Conservation (phyloP, 306 rosid species). For the Corylus avellana region DNA sequence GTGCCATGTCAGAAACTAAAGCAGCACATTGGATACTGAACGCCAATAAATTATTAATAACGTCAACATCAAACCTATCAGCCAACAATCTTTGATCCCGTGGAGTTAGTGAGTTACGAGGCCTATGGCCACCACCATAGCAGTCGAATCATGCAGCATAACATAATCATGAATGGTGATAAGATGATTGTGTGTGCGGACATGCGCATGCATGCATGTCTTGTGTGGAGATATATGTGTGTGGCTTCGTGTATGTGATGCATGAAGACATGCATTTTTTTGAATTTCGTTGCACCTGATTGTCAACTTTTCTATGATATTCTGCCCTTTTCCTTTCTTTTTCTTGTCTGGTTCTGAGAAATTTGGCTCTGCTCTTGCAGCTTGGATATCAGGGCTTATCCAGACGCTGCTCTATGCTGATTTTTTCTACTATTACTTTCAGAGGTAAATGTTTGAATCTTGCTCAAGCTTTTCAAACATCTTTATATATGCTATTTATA, state of each 20-base stretch:
- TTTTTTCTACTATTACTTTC: conserved; percentile 88
- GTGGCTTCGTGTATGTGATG: neutral
- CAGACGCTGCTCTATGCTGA: conserved; percentile 87
- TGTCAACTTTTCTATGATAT: neutral
- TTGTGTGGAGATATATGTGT: neutral
- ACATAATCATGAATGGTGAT: too few relatives aligned
- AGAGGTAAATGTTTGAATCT: conserved; percentile 53
- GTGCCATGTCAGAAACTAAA: too few relatives aligned
- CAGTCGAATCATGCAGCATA: too few relatives aligned
- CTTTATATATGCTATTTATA: neutral
- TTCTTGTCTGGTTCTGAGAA: neutral
- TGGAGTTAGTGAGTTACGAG: too few relatives aligned
- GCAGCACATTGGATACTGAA: too few relatives aligned
- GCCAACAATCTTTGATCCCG: too few relatives aligned
- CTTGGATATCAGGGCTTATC: conserved; percentile 78
- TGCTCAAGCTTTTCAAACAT: conserved; percentile 13
- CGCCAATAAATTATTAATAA: too few relatives aligned
- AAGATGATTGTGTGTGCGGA: too few relatives aligned
- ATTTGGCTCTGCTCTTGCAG: conserved; percentile 41
- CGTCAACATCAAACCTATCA: too few relatives aligned
- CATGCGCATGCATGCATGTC: neutral
- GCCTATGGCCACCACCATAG: too few relatives aligned
- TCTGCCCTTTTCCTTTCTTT: neutral
- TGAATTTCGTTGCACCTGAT: neutral
- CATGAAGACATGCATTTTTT: neutral